Evolutionary conservation across 306 rosid species (phyloP), one percentile per base, ranked within the genome.

Genomic region (Glycine soja): DNA sequence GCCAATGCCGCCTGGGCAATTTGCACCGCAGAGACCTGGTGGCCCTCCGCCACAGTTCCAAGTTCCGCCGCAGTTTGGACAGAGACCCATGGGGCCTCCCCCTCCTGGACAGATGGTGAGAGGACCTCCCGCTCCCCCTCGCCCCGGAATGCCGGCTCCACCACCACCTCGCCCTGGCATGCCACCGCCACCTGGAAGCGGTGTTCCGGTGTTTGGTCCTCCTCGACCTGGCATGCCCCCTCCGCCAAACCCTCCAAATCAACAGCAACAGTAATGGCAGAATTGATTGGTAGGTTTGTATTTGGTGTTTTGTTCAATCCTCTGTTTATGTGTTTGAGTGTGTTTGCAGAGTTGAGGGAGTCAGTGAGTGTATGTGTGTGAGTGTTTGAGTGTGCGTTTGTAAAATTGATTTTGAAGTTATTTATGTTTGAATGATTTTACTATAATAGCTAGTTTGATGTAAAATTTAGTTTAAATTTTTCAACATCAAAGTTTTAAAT

Each of bases 61-160:
- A 0, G 85, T 63, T 13, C 94, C 97, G 7, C 97, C 91, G 8
- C 97, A 96, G 83, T 96, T 70, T 81, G 98, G 90, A 5, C 99
- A 96, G 89, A 86, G 99, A 42, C 99, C 99, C 0, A 93, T 96
- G 98, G 99, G 99, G 3, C 97, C 98, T 7, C 99, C 99, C 0
- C 99, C 99, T 6, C 94, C 98, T 3, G 98, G 98, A 30, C 97
- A 90, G 88, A 92, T 96, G 97, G 86, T 93, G 78, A 90, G 99
- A 80, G 99, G 99, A 3, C 98, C 98, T 6, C 98, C 94, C 0
- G 86, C 90, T 48, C 98, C 97, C 0, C 95, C 98, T 24, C 85
- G 97, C 1, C 95, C 95, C 2, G 97, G 98, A 46, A 93, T 93
- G 97, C 90, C 67, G 0, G 90, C 82, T 0, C 97, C 96, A 1